A percentile compares a stretch with the other conserved stretches of the same genome.
Conservation (phyloP, 345 rosid species). For the Abelmoschus esculentus region DNA sequence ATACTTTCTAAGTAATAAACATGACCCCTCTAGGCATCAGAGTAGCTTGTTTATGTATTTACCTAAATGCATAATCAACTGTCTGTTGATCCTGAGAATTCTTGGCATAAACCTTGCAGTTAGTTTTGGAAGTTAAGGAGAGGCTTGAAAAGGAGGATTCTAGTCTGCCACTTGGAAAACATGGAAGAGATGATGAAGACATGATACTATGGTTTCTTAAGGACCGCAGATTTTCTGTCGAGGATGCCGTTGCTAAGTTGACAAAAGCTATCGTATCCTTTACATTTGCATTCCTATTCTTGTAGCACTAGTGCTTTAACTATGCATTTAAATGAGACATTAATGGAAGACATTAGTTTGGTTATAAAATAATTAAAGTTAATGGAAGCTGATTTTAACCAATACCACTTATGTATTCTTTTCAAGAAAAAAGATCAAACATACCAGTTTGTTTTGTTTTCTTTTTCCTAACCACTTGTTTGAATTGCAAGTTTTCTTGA, state of each 20-base stretch:
- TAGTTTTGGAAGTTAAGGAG: too few relatives aligned
- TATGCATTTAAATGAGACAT: background rate
- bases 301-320: constrained; percentile 27
- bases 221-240: too few relatives aligned
- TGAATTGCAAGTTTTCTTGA: background rate
- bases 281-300: background rate
- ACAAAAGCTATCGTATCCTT: too few relatives aligned
- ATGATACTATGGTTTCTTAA: too few relatives aligned
- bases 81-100: background rate
- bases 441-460: background rate
- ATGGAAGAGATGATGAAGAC: too few relatives aligned
- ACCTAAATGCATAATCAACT: background rate
- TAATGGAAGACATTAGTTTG: background rate
- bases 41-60: background rate
- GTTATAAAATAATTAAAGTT: background rate
- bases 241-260: too few relatives aligned
- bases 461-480: background rate
- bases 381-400: background rate
- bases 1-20: background rate
- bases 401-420: background rate
- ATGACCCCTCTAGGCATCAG: background rate
- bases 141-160: too few relatives aligned
- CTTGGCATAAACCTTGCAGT: too few relatives aligned
- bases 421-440: background rate
- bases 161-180: too few relatives aligned